A percentile compares a stretch with the other conserved stretches of the same genome.
These are phyloP conservation scores for Linderina pennispora DNA, from an alignment of 192 early-diverging fungal genomes.

Conservation along the genomic window DNA sequence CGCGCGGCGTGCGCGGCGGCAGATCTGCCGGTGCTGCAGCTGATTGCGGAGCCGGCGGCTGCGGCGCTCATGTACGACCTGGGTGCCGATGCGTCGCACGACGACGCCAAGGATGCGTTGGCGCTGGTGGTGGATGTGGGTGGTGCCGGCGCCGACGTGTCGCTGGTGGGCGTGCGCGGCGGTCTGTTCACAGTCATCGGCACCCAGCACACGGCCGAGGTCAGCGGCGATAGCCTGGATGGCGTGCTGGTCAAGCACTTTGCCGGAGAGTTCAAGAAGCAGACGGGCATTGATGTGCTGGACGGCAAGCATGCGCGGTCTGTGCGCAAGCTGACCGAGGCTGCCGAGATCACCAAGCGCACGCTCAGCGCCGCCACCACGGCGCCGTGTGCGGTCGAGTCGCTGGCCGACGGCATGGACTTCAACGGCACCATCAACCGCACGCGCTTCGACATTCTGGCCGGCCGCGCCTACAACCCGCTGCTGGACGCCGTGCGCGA, in stretches of 20 bases:
- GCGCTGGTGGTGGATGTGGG: constrained; percentile 89
- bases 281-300: constrained; percentile 72
- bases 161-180: constrained; percentile 69
- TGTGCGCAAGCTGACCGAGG: constrained; percentile 71
- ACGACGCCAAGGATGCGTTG: constrained; percentile 61
- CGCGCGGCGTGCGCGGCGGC: constrained; percentile 61
- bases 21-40: constrained; percentile 73
- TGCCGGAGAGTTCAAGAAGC: constrained; percentile 82
- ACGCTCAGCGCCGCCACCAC: constrained; percentile 70
- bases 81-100: constrained; percentile 45
- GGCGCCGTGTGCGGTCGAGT: constrained; percentile 91
- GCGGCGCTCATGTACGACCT: constrained; percentile 82
- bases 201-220: constrained; percentile 65
- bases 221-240: constrained; percentile 87
- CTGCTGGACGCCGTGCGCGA: constrained; percentile 61
- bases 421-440: constrained; percentile 78
- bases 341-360: constrained; percentile 90
- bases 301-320: constrained; percentile 67
- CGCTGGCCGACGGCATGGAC: constrained; percentile 86
- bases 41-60: constrained; percentile 85
- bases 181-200: constrained; percentile 78
- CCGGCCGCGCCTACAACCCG: constrained; percentile 65
- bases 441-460: constrained; percentile 86
- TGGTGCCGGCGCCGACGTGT: constrained; percentile 76
- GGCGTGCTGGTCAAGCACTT: constrained; percentile 76